Conservation (phyloP, 106 monocot genomes). For the Phalaenopsis equestris region DNA sequence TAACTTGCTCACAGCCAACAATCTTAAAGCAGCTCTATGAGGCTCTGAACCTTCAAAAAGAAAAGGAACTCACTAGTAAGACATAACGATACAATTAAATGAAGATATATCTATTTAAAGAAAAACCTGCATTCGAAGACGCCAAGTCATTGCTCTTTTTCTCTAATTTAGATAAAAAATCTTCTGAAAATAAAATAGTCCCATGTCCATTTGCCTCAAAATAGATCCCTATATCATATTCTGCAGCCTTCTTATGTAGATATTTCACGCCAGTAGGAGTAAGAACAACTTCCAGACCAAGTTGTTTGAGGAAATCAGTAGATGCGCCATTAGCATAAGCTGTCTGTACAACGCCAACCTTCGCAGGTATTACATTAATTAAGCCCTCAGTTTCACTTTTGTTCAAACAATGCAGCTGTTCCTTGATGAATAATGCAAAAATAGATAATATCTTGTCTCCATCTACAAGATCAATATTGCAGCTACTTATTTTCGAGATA, state of each 20-base stretch:
- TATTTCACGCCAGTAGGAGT: slow-evolving; percentile 90
- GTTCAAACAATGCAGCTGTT: slow-evolving; percentile 49
- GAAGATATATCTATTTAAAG: slow-evolving; percentile 2
- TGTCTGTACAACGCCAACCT: slow-evolving; percentile 78
- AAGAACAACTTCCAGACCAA: slow-evolving; percentile 73
- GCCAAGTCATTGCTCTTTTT: slow-evolving; percentile 28
- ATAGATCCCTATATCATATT: slow-evolving; percentile 87
- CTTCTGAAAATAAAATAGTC: slow-evolving; percentile 68
- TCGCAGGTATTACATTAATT: slow-evolving; percentile 23
- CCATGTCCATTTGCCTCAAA: slow-evolving; percentile 98
- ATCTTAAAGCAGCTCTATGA: slow-evolving; percentile 62
- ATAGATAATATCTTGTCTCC: slow-evolving; percentile 95
- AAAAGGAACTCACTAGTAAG: background rate
- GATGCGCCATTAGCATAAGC: slow-evolving; percentile 99
- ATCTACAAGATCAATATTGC: slow-evolving; percentile 72
- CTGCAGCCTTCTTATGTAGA: slow-evolving; percentile 76
- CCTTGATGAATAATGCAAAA: slow-evolving; percentile 83
- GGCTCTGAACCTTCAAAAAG: slow-evolving; percentile 39
- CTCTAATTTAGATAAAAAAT: slow-evolving; percentile 39
- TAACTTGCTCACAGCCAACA: slow-evolving; percentile 65
- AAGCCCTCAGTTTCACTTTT: slow-evolving; percentile 8
- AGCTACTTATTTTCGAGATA: slow-evolving; percentile 22
- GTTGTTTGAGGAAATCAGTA: slow-evolving; percentile 54
- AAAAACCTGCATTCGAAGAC: slow-evolving; percentile 41
- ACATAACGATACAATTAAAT: background rate